Base-by-base conservation (phyloP, 2,329 filamentous ascomycete species). In the Diaporthe caulivora region DNA sequence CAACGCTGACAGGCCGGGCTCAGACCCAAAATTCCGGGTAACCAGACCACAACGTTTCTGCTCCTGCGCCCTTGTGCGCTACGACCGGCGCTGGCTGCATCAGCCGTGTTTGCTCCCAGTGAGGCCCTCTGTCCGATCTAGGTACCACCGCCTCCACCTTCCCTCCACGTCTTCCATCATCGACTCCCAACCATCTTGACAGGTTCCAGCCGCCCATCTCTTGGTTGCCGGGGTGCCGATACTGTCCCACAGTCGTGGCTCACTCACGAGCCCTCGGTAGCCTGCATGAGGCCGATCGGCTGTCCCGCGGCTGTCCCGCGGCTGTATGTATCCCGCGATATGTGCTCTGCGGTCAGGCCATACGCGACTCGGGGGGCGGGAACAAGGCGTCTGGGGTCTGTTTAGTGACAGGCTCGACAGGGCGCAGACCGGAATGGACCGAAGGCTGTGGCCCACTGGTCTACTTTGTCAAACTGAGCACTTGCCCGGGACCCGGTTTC, bases 11-110 rank as follows among this genome's bases (percentile, higher is more conserved):
- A 67, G 62, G 31, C 62, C 47, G 26, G 62, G 44, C 62, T 67
- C 47, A 53, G 62, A 53, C 62, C 62, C 62, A 53, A 53, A 67
- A 67, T 67, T 67, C 62, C 62, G 62, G 62, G 47, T 53, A 67
- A 53, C 47, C 47, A 53, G 62, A 53, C 31, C 62, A 67, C 47
- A 53, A 40, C 47, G 31, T 53, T 51, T 47, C 47, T 67, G 62
- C 47, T 40, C 62, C 62, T 67, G 31, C 62, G 62, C 62, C 62
- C 62, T 67, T 40, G 62, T 67, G 62, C 62, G 31, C 47, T 67
- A 53, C 62, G 5, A 67, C 31, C 29, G 31, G 44, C 24, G 44
- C 13, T 49, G 29, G 44, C 29, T 65, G 42, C 60, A 34, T 17
- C 62, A 53, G 31, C 62, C n/a, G 47, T 67, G 62, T 67, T 67